A percentile compares a stretch with the other conserved stretches of the same genome.
Evolutionary conservation across 345 rosid genomes (phyloP).

Genomic region (Salix koriyanagi): DNA sequence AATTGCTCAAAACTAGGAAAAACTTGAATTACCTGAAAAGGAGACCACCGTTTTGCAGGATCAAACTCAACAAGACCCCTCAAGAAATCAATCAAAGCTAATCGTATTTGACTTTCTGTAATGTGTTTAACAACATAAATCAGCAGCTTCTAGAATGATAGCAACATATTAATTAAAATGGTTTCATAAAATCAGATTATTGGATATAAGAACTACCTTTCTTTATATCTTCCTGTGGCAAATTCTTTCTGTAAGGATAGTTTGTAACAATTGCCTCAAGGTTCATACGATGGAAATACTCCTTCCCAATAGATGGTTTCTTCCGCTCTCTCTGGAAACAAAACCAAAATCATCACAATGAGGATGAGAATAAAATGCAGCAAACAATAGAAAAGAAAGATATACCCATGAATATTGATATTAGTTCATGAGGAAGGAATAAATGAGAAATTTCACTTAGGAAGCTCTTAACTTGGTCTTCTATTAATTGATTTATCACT

Average conservation of each 20-base stretch:
- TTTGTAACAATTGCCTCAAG: conserved; percentile 83
- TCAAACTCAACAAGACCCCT: conserved; percentile 98
- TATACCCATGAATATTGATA: background rate
- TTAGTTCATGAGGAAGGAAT: background rate
- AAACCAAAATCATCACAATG: conserved; percentile 16
- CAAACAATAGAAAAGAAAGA: background rate
- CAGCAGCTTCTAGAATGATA: conserved; percentile 18
- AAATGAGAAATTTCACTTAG: background rate
- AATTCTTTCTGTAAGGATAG: conserved; percentile 82
- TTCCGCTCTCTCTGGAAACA: conserved; percentile 76
- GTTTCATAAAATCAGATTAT: conserved; percentile 1
- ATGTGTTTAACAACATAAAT: conserved; percentile 17
- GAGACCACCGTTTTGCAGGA: conserved; percentile 99
- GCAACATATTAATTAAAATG: background rate
- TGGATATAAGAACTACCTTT: conserved; percentile 52
- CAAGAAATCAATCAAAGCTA: conserved; percentile 93
- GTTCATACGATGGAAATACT: conserved; percentile 85
- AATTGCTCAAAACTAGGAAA: conserved; percentile 7
- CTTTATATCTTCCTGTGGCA: conserved; percentile 64
- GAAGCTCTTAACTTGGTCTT: background rate
- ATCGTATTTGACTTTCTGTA: conserved; percentile 78
- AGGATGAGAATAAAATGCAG: conserved; percentile 7
- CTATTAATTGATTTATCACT: conserved; percentile 6
- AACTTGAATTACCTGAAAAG: conserved; percentile 68
- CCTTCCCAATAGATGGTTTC: conserved; percentile 82